Evolutionary conservation across 495 filamentous ascomycete genomes (phyloP).

Genomic region (Aspergillus indologenus): DNA sequence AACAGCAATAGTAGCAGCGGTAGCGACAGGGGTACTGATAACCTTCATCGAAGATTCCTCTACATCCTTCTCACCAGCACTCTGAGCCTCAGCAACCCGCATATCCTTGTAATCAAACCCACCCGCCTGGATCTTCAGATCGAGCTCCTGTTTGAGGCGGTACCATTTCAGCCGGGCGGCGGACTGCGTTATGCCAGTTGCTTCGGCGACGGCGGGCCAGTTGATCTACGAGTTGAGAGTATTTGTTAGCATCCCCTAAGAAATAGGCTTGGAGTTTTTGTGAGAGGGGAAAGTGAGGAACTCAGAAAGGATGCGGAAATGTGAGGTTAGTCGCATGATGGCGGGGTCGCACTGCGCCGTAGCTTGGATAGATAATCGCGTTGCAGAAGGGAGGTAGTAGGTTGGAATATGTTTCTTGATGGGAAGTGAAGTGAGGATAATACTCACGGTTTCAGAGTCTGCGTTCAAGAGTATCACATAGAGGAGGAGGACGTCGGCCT

Average conservation of each 20-base stretch:
- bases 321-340: no score
- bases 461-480: conserved; percentile 36
- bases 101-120: neutral
- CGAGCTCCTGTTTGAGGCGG: neutral
- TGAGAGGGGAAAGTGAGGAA: neutral
- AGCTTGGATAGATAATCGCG: no score
- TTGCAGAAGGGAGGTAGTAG: no score
- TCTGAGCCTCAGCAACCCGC: neutral
- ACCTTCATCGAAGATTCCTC: no score
- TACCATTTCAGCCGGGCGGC: neutral
- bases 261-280: no score
- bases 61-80: neutral
- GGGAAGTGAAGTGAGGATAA: neutral
- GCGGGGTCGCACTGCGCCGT: no score
- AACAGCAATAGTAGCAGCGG: no score
- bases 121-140: neutral
- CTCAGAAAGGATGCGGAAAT: no score
- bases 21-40: no score
- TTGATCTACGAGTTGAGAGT: neutral
- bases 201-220: neutral
- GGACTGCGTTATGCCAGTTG: neutral
- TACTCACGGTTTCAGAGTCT: conserved; percentile 30
- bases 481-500: conserved; percentile 36
- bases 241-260: neutral
- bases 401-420: neutral